These are phyloP conservation scores for Polytolypa hystricis DNA, from an alignment of 2,329 filamentous ascomycete genomes.

Conservation along the genomic window DNA sequence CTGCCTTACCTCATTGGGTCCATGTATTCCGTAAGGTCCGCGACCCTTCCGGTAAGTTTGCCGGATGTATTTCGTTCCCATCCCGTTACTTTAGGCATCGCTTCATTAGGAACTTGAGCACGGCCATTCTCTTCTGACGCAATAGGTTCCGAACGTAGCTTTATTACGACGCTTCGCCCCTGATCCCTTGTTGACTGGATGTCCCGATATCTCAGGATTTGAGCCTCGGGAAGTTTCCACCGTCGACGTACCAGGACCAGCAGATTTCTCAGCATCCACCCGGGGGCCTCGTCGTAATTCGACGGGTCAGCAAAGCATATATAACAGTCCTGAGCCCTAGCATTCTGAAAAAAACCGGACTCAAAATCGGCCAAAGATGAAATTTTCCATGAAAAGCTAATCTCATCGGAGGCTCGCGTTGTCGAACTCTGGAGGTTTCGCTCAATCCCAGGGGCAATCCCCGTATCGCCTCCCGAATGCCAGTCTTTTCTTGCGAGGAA, in stretches of 20 bases:
- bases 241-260: slow-evolving; percentile 73
- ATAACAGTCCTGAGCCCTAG: slow-evolving; percentile 62
- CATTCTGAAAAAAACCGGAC: slow-evolving; percentile 69
- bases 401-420: slow-evolving; percentile 42
- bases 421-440: slow-evolving; percentile 32
- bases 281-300: slow-evolving; percentile 74
- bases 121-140: slow-evolving; percentile 21
- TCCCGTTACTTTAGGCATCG: slow-evolving; percentile 80
- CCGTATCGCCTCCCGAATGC: slow-evolving; percentile 12
- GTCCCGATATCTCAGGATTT: slow-evolving; percentile 85
- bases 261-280: slow-evolving; percentile 87
- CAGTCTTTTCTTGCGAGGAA: slow-evolving; percentile 76
- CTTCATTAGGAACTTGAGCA: slow-evolving; percentile 7
- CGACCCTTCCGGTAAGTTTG: slow-evolving; percentile 66
- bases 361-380: slow-evolving; percentile 69
- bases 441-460: slow-evolving; percentile 12
- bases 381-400: slow-evolving; percentile 66
- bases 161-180: slow-evolving; percentile 68
- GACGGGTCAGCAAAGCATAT: slow-evolving; percentile 88
- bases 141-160: slow-evolving; percentile 36
- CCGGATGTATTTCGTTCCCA: slow-evolving; percentile 80
- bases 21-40: slow-evolving; percentile 85
- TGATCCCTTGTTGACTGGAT: slow-evolving; percentile 66
- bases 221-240: slow-evolving; percentile 64
- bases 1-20: slow-evolving; percentile 66